Evolutionary conservation across 2,329 filamentous ascomycete genomes (phyloP).

Genomic region (Metarhizium rileyi): DNA sequence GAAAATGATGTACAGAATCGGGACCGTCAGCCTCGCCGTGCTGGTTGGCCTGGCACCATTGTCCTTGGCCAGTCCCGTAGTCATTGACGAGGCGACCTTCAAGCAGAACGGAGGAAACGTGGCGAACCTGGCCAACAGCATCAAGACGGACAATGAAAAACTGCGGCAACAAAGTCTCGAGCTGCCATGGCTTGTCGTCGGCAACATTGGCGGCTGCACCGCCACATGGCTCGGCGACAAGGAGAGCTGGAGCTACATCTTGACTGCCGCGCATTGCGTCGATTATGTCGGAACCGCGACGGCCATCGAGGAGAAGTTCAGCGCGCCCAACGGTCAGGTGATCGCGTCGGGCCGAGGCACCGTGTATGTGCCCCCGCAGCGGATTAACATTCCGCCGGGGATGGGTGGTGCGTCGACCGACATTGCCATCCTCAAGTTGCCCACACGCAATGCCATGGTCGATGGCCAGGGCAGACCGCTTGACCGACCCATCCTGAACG

Average conservation of each 20-base stretch:
- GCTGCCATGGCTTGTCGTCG: background rate
- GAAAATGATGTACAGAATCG: conserved; percentile 7
- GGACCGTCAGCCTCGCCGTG: background rate
- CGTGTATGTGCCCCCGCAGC: background rate
- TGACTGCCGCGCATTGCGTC: background rate
- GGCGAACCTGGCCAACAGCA: background rate
- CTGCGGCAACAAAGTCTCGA: background rate
- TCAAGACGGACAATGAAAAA: background rate
- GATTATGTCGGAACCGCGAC: background rate
- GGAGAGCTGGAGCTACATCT: background rate
- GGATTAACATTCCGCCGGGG: background rate
- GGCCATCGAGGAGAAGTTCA: background rate
- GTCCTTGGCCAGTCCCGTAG: background rate
- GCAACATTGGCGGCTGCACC: background rate
- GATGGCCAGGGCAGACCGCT: background rate
- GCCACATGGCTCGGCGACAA: background rate
- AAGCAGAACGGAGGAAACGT: background rate
- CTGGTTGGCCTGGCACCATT: too few relatives aligned
- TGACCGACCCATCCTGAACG: background rate
- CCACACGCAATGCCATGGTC: background rate
- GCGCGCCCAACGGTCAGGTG: background rate
- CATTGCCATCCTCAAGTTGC: background rate
- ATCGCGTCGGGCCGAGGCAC: background rate
- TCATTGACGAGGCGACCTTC: background rate
- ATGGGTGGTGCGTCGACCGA: background rate